Conservation (phyloP, 1,139 yeast species). For the Magnusiomyces tetraspermus region DNA sequence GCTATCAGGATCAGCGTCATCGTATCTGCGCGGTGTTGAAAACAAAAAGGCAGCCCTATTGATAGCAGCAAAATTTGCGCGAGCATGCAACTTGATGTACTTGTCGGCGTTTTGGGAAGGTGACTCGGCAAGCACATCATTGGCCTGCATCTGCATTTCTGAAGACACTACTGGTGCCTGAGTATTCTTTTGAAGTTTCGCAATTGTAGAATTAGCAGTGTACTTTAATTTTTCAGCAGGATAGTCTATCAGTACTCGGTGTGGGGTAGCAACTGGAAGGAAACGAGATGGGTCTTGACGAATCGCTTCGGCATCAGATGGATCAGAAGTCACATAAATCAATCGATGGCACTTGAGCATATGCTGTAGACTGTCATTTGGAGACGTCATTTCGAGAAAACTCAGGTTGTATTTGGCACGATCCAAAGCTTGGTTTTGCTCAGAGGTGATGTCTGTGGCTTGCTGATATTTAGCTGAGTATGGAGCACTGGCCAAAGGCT, state of each 20-base stretch:
- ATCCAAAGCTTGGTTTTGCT: constrained; percentile 4
- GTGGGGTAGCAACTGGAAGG: neutral
- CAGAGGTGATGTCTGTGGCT: neutral
- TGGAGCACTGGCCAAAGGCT: neutral
- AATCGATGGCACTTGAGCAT: constrained; percentile 27
- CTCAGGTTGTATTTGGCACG: constrained; percentile 17
- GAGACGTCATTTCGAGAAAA: constrained; percentile 28
- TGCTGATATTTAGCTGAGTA: neutral
- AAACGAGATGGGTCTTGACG: neutral
- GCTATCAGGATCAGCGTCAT: neutral
- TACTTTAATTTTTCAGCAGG: constrained; percentile 2
- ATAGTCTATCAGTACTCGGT: constrained; percentile 1
- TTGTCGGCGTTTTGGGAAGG: constrained; percentile 24
- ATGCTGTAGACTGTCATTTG: constrained; percentile 27
- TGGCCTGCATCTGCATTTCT: constrained; percentile 23
- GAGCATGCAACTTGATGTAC: constrained; percentile 20
- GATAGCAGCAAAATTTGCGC: constrained; percentile 24
- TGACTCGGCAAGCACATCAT: constrained; percentile 23
- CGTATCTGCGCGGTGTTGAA: constrained; percentile 1
- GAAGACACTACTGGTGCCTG: constrained; percentile 17
- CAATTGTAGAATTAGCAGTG: constrained; percentile 7
- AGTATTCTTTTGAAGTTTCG: constrained; percentile 1
- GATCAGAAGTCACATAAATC: constrained; percentile 18
- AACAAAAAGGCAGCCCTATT: constrained; percentile 20
- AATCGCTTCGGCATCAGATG: constrained; percentile 7